Evolutionary conservation across 2,329 filamentous ascomycete species (phyloP).

Genomic region (Sclerotinia sclerotiorum): DNA sequence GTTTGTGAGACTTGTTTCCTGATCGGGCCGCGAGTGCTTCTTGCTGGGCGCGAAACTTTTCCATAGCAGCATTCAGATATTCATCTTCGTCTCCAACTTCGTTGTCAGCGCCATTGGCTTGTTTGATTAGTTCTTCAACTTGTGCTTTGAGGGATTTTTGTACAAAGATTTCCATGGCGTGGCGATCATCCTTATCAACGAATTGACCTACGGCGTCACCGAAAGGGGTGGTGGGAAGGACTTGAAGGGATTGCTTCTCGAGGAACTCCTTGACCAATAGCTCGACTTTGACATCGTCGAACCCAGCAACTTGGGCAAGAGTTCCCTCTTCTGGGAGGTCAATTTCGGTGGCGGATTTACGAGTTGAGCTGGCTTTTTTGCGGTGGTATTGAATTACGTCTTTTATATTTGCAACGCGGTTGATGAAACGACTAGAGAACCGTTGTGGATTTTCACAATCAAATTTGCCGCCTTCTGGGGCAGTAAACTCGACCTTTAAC

Average conservation of each 20-base stretch:
- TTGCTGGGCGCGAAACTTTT: slow-evolving; percentile 70
- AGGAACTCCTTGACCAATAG: slow-evolving; percentile 87
- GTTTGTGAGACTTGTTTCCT: slow-evolving; percentile 50
- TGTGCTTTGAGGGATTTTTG: slow-evolving; percentile 69
- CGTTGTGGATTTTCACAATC: slow-evolving; percentile 94
- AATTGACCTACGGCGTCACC: slow-evolving; percentile 91
- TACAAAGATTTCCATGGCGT: slow-evolving; percentile 82
- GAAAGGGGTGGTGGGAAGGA: slow-evolving; percentile 89
- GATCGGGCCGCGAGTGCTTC: slow-evolving; percentile 64
- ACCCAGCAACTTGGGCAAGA: slow-evolving; percentile 57
- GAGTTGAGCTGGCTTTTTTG: slow-evolving; percentile 67
- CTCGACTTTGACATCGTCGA: slow-evolving; percentile 80
- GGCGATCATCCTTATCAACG: slow-evolving; percentile 92
- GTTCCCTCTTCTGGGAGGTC: slow-evolving; percentile 65
- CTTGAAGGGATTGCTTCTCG: slow-evolving; percentile 76
- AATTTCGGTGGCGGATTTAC: slow-evolving; percentile 45
- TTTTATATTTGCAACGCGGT: slow-evolving; percentile 88
- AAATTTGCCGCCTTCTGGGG: slow-evolving; percentile 79
- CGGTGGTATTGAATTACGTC: slow-evolving; percentile 92
- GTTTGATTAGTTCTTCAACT: slow-evolving; percentile 63
- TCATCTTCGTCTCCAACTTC: slow-evolving; percentile 67
- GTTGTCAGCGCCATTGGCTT: slow-evolving; percentile 48
- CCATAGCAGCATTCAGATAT: slow-evolving; percentile 72
- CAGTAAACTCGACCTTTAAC: slow-evolving; percentile 85
- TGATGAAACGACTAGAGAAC: slow-evolving; percentile 88